phyloP scores from a whole-genome alignment of 2,329 filamentous ascomycete species.

The Claviceps sp. region DNA sequence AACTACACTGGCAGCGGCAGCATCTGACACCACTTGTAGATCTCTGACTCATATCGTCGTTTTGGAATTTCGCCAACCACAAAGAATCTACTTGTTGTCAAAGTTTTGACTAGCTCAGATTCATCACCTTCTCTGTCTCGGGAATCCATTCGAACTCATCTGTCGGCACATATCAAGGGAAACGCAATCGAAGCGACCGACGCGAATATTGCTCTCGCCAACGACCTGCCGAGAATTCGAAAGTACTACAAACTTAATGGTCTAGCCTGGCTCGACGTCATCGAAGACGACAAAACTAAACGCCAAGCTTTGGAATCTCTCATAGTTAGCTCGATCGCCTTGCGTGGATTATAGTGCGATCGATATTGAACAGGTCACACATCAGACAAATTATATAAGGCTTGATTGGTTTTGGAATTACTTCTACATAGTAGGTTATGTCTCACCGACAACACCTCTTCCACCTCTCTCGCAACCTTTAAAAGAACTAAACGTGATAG shows the following conservation, averaged over 20 bases:
- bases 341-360: conserved; percentile 22
- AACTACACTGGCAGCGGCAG: neutral
- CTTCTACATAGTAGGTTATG: conserved; percentile 1
- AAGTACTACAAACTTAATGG: conserved; percentile 79
- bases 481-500: no score
- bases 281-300: conserved; percentile 29
- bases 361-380: neutral
- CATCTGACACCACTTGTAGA: conserved; percentile 38
- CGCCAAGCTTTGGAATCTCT: conserved; percentile 51
- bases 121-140: conserved; percentile 27
- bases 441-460: neutral
- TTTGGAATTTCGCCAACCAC: conserved; percentile 69
- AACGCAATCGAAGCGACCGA: conserved; percentile 46
- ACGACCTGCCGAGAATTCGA: conserved; percentile 56
- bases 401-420: no score
- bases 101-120: conserved; percentile 46
- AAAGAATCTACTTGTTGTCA: conserved; percentile 64
- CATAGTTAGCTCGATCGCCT: conserved; percentile 63
- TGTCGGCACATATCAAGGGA: conserved; percentile 49
- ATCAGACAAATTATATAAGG: neutral
- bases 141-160: conserved; percentile 41
- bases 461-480: neutral
- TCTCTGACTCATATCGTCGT: conserved; percentile 78
- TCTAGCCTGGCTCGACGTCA: conserved; percentile 33
- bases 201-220: conserved; percentile 39